Evolutionary conservation across 139 green algal species (phyloP).

Genomic region (Chlorella vulgaris): DNA sequence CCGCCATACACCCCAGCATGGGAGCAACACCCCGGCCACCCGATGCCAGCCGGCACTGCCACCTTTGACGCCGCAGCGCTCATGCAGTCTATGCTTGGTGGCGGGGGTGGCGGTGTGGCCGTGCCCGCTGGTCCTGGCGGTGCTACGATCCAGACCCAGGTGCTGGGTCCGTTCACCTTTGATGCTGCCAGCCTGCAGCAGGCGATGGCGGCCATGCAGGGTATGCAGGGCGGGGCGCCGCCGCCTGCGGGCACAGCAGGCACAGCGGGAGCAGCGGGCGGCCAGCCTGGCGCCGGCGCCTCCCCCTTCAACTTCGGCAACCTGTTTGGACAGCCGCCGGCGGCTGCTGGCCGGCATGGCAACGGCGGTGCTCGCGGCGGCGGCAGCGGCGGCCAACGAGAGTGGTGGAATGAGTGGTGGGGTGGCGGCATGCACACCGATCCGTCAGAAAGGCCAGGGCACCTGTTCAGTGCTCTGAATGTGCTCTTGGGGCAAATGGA

Average conservation of each 20-base stretch:
- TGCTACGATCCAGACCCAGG: neutral
- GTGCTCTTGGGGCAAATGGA: neutral
- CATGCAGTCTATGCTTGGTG: conserved; percentile 2
- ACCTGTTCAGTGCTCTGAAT: conserved; percentile 14
- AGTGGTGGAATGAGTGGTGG: neutral
- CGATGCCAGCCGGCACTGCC: too few species aligned
- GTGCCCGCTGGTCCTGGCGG: too few species aligned
- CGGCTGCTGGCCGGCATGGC: neutral
- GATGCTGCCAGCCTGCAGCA: neutral
- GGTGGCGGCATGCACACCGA: neutral
- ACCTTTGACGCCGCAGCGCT: neutral
- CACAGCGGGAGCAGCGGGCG: neutral
- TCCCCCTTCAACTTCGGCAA: conserved; percentile 25
- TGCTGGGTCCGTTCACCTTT: neutral
- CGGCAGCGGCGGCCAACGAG: neutral
- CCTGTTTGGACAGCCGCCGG: neutral
- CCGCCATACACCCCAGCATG: neutral
- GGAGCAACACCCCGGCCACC: too few species aligned
- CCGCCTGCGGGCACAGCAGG: neutral
- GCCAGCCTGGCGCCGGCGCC: neutral
- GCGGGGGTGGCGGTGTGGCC: neutral
- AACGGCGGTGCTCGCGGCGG: neutral
- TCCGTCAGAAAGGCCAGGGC: neutral
- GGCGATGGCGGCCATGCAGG: neutral
- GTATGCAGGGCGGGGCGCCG: neutral